A percentile compares a stretch with the other conserved stretches of the same genome.
phyloP scores from a whole-genome alignment of 345 rosid species.

The Reutealis trisperma region DNA sequence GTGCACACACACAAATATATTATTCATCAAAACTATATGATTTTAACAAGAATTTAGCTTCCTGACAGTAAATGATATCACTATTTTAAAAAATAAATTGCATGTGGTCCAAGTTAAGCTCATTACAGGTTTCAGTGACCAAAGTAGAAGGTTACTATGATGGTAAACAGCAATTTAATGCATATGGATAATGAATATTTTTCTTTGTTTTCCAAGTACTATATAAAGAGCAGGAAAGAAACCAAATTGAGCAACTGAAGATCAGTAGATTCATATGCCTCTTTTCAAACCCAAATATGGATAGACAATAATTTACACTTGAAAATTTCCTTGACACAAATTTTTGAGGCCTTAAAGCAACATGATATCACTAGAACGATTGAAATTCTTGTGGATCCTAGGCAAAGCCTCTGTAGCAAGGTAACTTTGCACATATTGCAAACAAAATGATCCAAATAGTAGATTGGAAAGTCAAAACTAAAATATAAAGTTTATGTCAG shows the following conservation, averaged over 20 bases:
- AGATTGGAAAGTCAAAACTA: background rate
- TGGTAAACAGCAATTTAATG: background rate
- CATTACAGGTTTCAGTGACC: constrained; percentile 1
- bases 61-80: background rate
- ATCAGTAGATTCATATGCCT: background rate
- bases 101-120: background rate
- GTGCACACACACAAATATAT: background rate
- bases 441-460: background rate
- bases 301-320: background rate
- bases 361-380: background rate
- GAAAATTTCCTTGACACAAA: background rate
- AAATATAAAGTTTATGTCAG: background rate
- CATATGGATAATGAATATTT: background rate
- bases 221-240: background rate
- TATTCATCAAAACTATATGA: background rate
- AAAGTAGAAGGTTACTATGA: background rate
- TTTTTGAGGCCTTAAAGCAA: background rate
- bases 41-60: background rate
- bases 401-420: background rate
- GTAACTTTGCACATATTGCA: background rate
- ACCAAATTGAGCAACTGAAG: background rate
- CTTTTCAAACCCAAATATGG: background rate
- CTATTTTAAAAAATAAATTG: background rate
- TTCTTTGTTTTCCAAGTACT: background rate
- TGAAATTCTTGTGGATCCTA: background rate